These are phyloP conservation scores for Actinomucor elegans DNA, from an alignment of 371 early-diverging fungal genomes.

Conservation along the genomic window DNA sequence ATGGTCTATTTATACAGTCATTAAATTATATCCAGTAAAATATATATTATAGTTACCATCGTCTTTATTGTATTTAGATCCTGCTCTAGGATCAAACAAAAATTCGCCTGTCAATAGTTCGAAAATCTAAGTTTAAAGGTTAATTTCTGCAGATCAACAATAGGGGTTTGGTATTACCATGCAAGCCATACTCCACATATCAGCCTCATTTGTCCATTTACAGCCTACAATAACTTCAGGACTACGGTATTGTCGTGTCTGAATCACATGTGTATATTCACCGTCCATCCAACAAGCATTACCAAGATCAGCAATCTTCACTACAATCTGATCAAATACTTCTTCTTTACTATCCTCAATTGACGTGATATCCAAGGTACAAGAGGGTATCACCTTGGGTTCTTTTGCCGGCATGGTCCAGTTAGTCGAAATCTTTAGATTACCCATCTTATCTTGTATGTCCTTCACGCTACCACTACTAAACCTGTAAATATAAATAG, in stretches of 20 bases:
- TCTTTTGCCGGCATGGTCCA: slow-evolving; percentile 3
- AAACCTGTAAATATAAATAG: neutral
- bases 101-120: slow-evolving; percentile 95
- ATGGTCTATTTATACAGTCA: slow-evolving; percentile 67
- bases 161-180: slow-evolving; percentile 55
- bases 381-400: slow-evolving; percentile 26
- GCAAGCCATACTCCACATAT: slow-evolving; percentile 96
- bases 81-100: slow-evolving; percentile 91
- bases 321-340: slow-evolving; percentile 50
- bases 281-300: slow-evolving; percentile 95
- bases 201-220: slow-evolving; percentile 86
- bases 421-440: slow-evolving; percentile 9
- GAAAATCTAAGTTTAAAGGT: slow-evolving; percentile 22
- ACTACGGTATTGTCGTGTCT: slow-evolving; percentile 97
- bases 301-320: slow-evolving; percentile 97
- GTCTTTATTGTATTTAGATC: slow-evolving; percentile 83
- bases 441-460: slow-evolving; percentile 5
- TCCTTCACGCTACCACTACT: slow-evolving; percentile 1
- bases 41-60: slow-evolving; percentile 60
- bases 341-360: neutral
- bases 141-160: no score
- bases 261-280: slow-evolving; percentile 94
- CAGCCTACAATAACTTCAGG: slow-evolving; percentile 98
- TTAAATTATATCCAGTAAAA: neutral
- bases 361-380: slow-evolving; percentile 30